Evolutionary conservation across 805 yeast genomes (phyloP).

Genomic region (Yamadazyma olivae): DNA sequence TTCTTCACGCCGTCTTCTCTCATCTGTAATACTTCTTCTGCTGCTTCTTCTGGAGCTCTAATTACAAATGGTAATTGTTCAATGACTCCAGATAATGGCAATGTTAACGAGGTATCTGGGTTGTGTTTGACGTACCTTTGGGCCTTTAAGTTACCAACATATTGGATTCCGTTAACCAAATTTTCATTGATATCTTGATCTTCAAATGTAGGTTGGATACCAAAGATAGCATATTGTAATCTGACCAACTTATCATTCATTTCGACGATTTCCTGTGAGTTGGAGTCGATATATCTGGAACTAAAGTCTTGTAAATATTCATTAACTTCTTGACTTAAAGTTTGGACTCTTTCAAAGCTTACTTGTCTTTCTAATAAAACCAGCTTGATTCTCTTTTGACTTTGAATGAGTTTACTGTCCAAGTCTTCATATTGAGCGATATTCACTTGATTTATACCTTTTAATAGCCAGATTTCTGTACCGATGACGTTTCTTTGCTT

Average conservation of each 20-base stretch:
- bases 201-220: slow-evolving; percentile 69
- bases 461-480: slow-evolving; percentile 67
- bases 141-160: slow-evolving; percentile 66
- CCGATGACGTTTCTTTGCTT: slow-evolving; percentile 78
- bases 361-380: slow-evolving; percentile 84
- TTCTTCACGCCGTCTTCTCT: slow-evolving; percentile 37
- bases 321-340: slow-evolving; percentile 41
- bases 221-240: slow-evolving; percentile 77
- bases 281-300: slow-evolving; percentile 51
- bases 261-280: slow-evolving; percentile 51
- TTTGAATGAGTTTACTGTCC: slow-evolving; percentile 33
- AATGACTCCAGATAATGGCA: slow-evolving; percentile 37
- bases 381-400: slow-evolving; percentile 65
- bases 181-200: slow-evolving; percentile 44
- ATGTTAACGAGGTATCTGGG: slow-evolving; percentile 17
- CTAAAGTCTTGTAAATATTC: slow-evolving; percentile 57
- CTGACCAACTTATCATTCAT: slow-evolving; percentile 71
- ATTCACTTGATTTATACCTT: slow-evolving; percentile 17
- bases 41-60: slow-evolving; percentile 34
- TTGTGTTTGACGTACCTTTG: slow-evolving; percentile 28
- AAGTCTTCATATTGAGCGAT: slow-evolving; percentile 40
- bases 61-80: slow-evolving; percentile 43
- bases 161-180: slow-evolving; percentile 64
- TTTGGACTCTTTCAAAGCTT: slow-evolving; percentile 59
- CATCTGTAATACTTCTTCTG: slow-evolving; percentile 45